phyloP scores from a whole-genome alignment of 371 early-diverging fungal species.

The Apophysomyces ossiformis region DNA sequence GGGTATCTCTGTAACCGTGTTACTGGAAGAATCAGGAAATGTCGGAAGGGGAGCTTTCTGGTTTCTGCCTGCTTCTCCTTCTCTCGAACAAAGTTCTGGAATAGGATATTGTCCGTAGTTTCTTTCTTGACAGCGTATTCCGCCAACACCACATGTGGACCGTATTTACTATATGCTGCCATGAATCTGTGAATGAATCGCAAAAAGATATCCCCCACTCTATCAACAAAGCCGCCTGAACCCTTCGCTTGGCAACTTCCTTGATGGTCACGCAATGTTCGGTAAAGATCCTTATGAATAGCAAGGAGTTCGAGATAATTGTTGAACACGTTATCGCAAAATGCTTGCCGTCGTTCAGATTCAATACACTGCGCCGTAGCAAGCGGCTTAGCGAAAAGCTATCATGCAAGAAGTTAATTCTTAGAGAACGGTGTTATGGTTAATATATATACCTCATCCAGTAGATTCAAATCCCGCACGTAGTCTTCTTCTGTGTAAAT shows the following conservation, averaged over 20 bases:
- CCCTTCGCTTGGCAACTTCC: constrained; percentile 48
- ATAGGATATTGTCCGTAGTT: constrained; percentile 57
- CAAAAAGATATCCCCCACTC: constrained; percentile 84
- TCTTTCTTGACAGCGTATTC: constrained; percentile 80
- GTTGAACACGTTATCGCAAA: constrained; percentile 78
- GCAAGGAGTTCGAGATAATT: constrained; percentile 75
- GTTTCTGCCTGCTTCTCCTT: constrained; percentile 60
- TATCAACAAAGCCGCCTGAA: constrained; percentile 61
- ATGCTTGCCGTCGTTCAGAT: constrained; percentile 57
- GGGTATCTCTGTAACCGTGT: constrained; percentile 89
- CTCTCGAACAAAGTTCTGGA: constrained; percentile 74
- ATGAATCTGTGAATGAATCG: constrained; percentile 64
- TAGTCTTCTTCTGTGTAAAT: constrained; percentile 91
- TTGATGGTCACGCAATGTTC: constrained; percentile 73
- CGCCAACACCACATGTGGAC: constrained; percentile 80
- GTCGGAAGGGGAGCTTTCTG: constrained; percentile 62
- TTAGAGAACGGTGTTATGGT: not conserved
- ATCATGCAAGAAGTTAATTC: not conserved
- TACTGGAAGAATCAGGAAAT: constrained; percentile 64
- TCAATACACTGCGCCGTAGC: constrained; percentile 50
- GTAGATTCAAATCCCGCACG: constrained; percentile 69
- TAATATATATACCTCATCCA: constrained; percentile 36
- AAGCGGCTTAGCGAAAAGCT: constrained; percentile 34
- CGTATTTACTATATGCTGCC: constrained; percentile 79
- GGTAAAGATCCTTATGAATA: constrained; percentile 69